Conservation (phyloP, 1,139 yeast genomes). For the Magnusiomyces tetraspermus region DNA sequence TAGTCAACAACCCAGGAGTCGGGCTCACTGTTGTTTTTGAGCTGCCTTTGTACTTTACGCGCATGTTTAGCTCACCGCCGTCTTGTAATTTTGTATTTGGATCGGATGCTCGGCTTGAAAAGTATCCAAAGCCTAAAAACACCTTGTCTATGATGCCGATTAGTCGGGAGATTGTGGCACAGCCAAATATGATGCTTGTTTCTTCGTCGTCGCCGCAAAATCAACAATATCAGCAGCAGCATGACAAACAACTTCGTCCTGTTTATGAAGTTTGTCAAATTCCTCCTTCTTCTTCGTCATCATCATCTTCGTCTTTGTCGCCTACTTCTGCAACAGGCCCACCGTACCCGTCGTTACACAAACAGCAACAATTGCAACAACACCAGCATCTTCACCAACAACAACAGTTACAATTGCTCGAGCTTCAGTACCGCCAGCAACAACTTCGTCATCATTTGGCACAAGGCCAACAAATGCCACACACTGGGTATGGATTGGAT, state of each 20-base stretch:
- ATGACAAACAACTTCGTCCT: too few relatives aligned
- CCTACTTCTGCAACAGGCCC: too few relatives aligned
- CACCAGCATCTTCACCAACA: neutral
- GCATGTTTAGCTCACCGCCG: conserved; percentile 21
- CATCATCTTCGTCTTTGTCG: too few relatives aligned
- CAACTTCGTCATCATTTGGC: neutral
- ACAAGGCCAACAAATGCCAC: neutral
- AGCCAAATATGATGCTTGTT: too few relatives aligned
- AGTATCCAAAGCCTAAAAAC: neutral
- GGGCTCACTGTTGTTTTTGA: conserved; percentile 78
- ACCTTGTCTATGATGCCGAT: neutral
- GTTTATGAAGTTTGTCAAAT: too few relatives aligned
- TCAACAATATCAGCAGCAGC: too few relatives aligned
- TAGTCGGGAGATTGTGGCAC: too few relatives aligned
- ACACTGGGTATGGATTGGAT: neutral
- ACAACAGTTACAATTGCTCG: neutral
- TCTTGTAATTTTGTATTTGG: conserved; percentile 1
- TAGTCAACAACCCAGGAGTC: conserved; percentile 58
- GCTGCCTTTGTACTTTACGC: conserved; percentile 66
- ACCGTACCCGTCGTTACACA: too few relatives aligned
- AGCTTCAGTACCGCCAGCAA: neutral
- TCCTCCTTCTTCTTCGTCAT: too few relatives aligned
- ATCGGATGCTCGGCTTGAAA: neutral
- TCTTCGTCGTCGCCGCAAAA: neutral
- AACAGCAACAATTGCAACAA: too few relatives aligned